These are phyloP conservation scores for Obba rivulosa DNA, from an alignment of 768 basidiomycete genomes.

Conservation along the genomic window DNA sequence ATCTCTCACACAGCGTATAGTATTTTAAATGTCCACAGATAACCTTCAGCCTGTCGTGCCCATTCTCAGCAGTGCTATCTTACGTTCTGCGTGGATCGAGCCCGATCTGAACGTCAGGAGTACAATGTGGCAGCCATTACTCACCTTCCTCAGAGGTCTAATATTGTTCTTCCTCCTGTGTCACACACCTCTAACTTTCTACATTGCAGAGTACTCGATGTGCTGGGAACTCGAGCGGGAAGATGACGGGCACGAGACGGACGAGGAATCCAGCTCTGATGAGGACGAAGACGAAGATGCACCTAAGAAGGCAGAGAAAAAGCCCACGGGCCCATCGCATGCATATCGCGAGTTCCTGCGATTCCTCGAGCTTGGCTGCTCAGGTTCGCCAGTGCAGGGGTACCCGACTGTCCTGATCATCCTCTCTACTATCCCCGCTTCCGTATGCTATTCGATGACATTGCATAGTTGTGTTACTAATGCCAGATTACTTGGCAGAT, in stretches of 20 bases:
- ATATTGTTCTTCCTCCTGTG: neutral
- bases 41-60: slow-evolving; percentile 31
- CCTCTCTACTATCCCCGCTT: slow-evolving; percentile 71
- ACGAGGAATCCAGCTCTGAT: slow-evolving; percentile 27
- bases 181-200: too few relatives aligned
- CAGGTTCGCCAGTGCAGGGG: slow-evolving; percentile 69
- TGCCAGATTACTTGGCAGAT: slow-evolving; percentile 26
- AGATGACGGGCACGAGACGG: slow-evolving; percentile 27
- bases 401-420: slow-evolving; percentile 82
- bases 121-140: slow-evolving; percentile 63
- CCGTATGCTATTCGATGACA: slow-evolving; percentile 36
- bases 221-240: slow-evolving; percentile 56
- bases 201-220: slow-evolving; percentile 48
- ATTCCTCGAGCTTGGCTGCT: slow-evolving; percentile 76
- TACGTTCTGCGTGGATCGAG: slow-evolving; percentile 72
- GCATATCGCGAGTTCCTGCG: slow-evolving; percentile 71
- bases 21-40: slow-evolving; percentile 10
- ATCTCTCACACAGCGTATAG: neutral
- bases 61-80: slow-evolving; percentile 47
- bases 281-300: slow-evolving; percentile 31
- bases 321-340: slow-evolving; percentile 24
- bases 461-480: neutral
- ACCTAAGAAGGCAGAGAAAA: neutral
- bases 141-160: slow-evolving; percentile 68
- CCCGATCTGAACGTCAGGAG: slow-evolving; percentile 62